phyloP scores from a whole-genome alignment of 768 basidiomycete genomes.

The Suillus spraguei region DNA sequence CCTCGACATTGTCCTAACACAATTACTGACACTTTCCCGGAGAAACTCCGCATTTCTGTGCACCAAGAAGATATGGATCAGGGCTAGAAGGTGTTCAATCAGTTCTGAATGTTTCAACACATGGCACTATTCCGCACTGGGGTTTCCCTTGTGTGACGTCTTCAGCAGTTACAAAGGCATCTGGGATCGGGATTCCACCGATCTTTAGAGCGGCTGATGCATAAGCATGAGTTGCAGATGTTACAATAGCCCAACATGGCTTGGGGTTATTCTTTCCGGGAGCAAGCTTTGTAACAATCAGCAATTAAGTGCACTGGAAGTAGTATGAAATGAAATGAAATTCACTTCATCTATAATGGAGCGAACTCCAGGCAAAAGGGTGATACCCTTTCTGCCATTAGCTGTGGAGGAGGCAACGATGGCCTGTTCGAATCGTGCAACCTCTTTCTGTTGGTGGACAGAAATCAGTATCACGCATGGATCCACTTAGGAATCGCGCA shows the following conservation, averaged over 20 bases:
- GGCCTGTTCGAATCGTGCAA: slow-evolving; percentile 76
- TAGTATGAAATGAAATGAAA: not conserved
- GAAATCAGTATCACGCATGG: slow-evolving; percentile 10
- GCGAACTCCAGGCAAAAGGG: slow-evolving; percentile 72
- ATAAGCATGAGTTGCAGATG: slow-evolving; percentile 79
- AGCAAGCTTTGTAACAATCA: slow-evolving; percentile 28
- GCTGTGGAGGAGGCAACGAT: slow-evolving; percentile 64
- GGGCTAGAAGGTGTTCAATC: slow-evolving; percentile 46
- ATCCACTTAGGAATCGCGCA: slow-evolving; percentile 28
- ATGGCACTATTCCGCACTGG: slow-evolving; percentile 39
- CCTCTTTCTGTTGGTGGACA: slow-evolving; percentile 53
- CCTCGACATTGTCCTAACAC: slow-evolving; percentile 22
- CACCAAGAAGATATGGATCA: slow-evolving; percentile 90
- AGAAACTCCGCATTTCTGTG: slow-evolving; percentile 65
- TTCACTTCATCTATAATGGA: slow-evolving; percentile 58
- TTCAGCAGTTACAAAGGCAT: slow-evolving; percentile 81
- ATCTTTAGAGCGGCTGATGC: slow-evolving; percentile 70
- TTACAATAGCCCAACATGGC: slow-evolving; percentile 86
- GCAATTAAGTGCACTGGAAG: slow-evolving; percentile 37
- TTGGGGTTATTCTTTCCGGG: slow-evolving; percentile 42
- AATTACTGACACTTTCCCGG: slow-evolving; percentile 58
- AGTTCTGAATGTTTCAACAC: slow-evolving; percentile 1
- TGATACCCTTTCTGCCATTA: slow-evolving; percentile 62
- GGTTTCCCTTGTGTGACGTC: slow-evolving; percentile 86
- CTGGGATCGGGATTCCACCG: slow-evolving; percentile 68